Conservation (phyloP, 73 alveolate genomes). For the Paraurostyla sp. region DNA sequence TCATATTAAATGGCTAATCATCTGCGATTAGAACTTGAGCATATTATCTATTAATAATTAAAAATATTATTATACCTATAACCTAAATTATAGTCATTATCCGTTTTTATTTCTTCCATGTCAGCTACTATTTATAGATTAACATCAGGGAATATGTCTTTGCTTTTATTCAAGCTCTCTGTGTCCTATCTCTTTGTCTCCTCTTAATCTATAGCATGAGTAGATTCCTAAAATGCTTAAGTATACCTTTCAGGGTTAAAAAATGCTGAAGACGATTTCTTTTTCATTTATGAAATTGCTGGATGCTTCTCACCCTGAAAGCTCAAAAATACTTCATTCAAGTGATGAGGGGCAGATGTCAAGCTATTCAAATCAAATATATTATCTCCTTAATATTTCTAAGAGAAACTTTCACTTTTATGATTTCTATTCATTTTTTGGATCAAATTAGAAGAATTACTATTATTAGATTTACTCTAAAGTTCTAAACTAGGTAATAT, state of each 20-base stretch:
- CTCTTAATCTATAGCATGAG: not conserved
- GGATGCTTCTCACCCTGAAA: not conserved
- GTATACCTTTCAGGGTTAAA: not conserved
- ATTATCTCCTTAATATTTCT: not conserved
- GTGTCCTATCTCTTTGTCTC: not conserved
- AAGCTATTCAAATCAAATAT: not conserved
- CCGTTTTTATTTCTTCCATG: no score
- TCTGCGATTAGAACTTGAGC: slow-evolving; percentile 19
- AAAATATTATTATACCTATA: no score
- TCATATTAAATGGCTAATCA: slow-evolving; percentile 38
- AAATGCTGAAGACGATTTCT: not conserved
- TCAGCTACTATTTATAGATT: slow-evolving; percentile 4
- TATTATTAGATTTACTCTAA: not conserved
- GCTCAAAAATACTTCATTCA: not conserved
- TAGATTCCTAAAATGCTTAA: not conserved
- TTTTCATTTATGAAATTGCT: not conserved
- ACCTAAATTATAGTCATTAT: not conserved
- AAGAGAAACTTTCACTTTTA: no score
- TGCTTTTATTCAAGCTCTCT: not conserved
- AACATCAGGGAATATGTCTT: not conserved
- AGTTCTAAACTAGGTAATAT: not conserved
- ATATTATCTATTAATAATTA: no score
- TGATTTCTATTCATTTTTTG: no score
- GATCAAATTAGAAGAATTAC: not conserved
- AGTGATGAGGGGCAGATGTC: not conserved